These are phyloP conservation scores for Cordyceps farinosa DNA, from an alignment of 2,329 filamentous ascomycete genomes.

Conservation along the genomic window DNA sequence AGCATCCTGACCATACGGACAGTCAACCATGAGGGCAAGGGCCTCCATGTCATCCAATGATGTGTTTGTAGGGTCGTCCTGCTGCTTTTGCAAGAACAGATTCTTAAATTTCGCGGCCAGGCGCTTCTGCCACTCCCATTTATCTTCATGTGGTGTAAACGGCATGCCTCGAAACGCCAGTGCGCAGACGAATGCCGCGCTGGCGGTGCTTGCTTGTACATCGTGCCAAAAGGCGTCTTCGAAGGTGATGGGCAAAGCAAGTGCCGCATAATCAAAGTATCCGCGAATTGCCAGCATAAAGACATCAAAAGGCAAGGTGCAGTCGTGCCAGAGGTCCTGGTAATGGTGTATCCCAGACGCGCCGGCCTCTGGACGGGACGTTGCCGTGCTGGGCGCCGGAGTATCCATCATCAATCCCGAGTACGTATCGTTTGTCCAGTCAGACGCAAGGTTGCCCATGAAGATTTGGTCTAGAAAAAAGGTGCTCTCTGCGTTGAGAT, in stretches of 20 bases:
- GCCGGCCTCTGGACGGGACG: not conserved
- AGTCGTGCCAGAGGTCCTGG: not conserved
- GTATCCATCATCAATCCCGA: not conserved
- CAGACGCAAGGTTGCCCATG: slow-evolving; percentile 19
- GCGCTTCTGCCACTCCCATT: slow-evolving; percentile 24
- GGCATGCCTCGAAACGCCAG: slow-evolving; percentile 22
- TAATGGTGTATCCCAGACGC: not conserved
- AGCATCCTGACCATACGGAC: slow-evolving; percentile 18
- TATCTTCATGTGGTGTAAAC: slow-evolving; percentile 20
- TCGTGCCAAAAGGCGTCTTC: slow-evolving; percentile 28
- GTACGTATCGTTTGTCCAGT: not conserved
- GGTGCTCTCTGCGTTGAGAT: slow-evolving; percentile 25
- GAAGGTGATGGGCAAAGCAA: slow-evolving; percentile 24
- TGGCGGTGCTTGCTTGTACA: slow-evolving; percentile 22
- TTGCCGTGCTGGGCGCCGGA: too few species aligned
- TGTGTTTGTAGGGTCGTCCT: not conserved
- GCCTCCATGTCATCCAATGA: slow-evolving; percentile 23
- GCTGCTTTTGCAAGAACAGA: slow-evolving; percentile 21
- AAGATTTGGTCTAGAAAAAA: slow-evolving; percentile 27
- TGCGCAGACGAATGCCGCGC: slow-evolving; percentile 24
- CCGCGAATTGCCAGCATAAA: slow-evolving; percentile 21
- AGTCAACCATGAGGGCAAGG: slow-evolving; percentile 23
- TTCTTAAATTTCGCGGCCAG: slow-evolving; percentile 24
- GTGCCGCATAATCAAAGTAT: slow-evolving; percentile 25
- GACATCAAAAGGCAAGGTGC: slow-evolving; percentile 5